Percentiles rank a stretch among this genome's conserved stretches.
These are phyloP conservation scores for Anisodus acutangulus DNA, from an alignment of 257 asterid genomes.

Conservation along the genomic window DNA sequence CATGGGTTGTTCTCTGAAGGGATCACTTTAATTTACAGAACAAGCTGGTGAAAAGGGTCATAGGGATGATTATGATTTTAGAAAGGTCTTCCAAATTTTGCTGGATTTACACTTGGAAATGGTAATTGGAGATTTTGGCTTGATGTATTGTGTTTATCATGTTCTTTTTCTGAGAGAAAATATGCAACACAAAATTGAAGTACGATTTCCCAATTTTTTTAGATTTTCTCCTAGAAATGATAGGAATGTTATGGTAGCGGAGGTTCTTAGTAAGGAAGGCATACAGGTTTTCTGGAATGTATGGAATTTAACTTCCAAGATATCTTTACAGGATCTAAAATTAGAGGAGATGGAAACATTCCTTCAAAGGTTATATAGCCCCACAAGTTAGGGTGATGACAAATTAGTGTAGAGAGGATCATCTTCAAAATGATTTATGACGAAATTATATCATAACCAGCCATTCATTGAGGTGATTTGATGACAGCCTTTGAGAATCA, in stretches of 20 bases:
- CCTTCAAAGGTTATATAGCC: slow-evolving; percentile 3
- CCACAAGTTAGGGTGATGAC: background rate
- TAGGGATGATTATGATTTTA: background rate
- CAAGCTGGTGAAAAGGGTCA: background rate
- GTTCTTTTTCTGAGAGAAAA: background rate
- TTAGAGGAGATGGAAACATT: background rate
- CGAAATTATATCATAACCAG: background rate
- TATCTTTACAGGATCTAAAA: background rate
- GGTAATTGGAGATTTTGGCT: background rate
- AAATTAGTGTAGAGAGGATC: background rate
- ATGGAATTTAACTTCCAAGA: background rate
- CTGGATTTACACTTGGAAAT: background rate
- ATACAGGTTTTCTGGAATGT: background rate
- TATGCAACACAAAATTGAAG: background rate
- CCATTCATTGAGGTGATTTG: background rate
- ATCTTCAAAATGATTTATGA: background rate
- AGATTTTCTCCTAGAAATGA: background rate
- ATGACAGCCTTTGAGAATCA: background rate
- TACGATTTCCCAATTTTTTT: background rate
- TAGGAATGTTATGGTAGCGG: background rate
- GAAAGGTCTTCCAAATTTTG: background rate
- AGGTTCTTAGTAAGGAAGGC: background rate
- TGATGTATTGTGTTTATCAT: background rate
- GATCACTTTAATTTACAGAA: background rate
- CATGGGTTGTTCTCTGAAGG: slow-evolving; percentile 16